Conservation (phyloP, 2,329 filamentous ascomycete genomes). For the Neurospora sp. region DNA sequence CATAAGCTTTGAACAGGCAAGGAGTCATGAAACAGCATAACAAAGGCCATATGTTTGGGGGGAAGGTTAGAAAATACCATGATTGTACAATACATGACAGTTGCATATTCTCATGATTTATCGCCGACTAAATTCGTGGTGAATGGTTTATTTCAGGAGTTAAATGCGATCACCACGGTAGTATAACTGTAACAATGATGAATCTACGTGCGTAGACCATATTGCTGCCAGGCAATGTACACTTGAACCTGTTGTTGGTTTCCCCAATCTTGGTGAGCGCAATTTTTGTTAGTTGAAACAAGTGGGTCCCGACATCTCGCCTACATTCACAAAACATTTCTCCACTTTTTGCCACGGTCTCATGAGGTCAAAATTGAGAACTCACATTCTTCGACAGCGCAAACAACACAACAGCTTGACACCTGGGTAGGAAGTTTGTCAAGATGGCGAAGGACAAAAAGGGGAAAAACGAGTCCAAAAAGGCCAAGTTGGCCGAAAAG, state of each 20-base stretch:
- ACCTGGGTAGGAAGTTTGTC: background rate
- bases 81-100: background rate
- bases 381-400: background rate
- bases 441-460: slow-evolving; percentile 39
- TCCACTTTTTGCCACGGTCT: background rate
- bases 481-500: slow-evolving; percentile 47
- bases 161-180: background rate
- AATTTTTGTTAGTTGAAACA: background rate
- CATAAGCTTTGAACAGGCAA: background rate
- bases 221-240: background rate
- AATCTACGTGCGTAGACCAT: background rate
- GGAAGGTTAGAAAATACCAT: background rate
- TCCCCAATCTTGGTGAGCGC: background rate
- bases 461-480: slow-evolving; percentile 31
- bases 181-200: background rate
- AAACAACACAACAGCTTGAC: background rate
- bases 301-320: background rate
- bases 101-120: background rate
- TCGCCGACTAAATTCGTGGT: background rate
- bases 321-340: background rate
- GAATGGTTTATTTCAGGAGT: background rate
- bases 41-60: background rate
- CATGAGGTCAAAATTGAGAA: background rate
- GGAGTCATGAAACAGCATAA: background rate
- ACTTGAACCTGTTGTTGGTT: background rate